Base-by-base conservation (phyloP, 352 stramenopile species). In the Phytophthora idaei region DNA sequence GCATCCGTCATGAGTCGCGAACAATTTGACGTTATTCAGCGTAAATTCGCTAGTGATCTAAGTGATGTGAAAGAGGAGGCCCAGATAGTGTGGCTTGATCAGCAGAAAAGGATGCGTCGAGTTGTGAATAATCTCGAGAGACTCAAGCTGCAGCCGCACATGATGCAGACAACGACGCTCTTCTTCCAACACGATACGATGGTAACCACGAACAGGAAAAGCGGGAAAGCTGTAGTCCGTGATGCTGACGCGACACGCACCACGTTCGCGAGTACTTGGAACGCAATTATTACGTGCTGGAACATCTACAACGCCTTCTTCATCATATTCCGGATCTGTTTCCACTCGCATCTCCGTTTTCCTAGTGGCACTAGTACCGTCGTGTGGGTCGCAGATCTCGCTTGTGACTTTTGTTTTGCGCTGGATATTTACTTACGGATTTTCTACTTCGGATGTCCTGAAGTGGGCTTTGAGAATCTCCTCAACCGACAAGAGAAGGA, bases 301-400 rank as follows among this genome's bases (percentile, higher is more conserved):
- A 94, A 90, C 56, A 76, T 91, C 1, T 94, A 90, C 69, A 93
- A 87, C 48, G 73, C 79, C 4, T 78, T 90, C 32, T 74, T 76
- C 15, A 62, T 90, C 59, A 77, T 94, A 25, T 92, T 94, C 49
- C 78, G 83, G 2, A 85, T 93, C 42, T 76, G 79, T 29, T 93
- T 93, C 45, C 73, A 90, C 55, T 65, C 77, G 1, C 69, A 85
- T 36, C 57, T 89, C 14, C 69, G 85, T 17, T 71, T 77, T 32
- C 73, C 72, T 0, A 28, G 44, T 1, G 52, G 21, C 0, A 36
- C 61, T 2, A 82, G 74, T 34, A 72, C 54, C 0, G 64, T 51
- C 0, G 53, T 92, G 17, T 65, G 67, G 60, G 29, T 78, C n/a
- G 31, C 76, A 5, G 84, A 94, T 37, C 41, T 90, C 1, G 27